phyloP scores from a whole-genome alignment of 1,139 yeast genomes.

The Saccharomyces hybrid region DNA sequence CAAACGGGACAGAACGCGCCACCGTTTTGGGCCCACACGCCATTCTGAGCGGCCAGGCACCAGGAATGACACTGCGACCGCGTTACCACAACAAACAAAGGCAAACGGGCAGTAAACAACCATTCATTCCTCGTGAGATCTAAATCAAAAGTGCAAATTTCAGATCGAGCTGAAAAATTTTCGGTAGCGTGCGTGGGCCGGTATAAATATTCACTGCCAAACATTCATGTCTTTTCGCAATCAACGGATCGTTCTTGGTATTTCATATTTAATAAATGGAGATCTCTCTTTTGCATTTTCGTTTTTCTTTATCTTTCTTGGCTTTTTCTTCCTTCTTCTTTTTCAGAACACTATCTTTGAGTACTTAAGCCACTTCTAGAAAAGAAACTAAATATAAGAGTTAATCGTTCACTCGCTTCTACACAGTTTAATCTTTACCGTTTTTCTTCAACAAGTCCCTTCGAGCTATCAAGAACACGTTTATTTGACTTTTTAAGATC shows the following conservation, averaged over 20 bases:
- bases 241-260: background rate
- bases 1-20: background rate
- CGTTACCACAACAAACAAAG: background rate
- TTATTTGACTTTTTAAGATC: background rate
- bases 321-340: background rate
- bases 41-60: background rate
- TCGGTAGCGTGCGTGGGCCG: constrained; percentile 1
- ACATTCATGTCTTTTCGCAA: background rate
- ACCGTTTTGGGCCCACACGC: background rate
- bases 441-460: background rate
- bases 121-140: background rate
- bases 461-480: background rate
- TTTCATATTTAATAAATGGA: background rate
- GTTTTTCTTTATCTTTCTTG: background rate
- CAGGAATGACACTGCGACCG: background rate
- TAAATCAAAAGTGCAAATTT: background rate
- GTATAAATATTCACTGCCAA: background rate
- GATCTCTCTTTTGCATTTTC: background rate
- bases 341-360: background rate
- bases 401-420: constrained; percentile 2
- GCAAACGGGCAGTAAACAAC: background rate
- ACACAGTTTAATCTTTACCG: background rate
- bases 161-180: background rate
- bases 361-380: background rate
- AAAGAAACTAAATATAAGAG: background rate